These are phyloP conservation scores for Cladorrhinum sp. DNA, from an alignment of 2,329 filamentous ascomycete species.

Conservation along the genomic window DNA sequence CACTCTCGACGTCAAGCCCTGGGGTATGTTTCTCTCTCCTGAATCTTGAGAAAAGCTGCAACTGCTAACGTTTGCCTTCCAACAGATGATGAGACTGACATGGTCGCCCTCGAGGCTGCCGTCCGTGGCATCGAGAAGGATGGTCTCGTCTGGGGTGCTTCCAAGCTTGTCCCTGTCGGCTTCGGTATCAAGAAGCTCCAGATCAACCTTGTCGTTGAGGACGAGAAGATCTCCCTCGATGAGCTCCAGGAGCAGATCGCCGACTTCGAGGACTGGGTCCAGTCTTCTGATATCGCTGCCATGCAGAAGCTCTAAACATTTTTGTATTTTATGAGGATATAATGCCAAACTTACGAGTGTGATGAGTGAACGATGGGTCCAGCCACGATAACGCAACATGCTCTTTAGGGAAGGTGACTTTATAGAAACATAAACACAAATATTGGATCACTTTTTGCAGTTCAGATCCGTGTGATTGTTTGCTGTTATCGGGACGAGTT, in stretches of 20 bases:
- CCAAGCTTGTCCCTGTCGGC: slow-evolving; percentile 83
- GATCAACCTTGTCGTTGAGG: slow-evolving; percentile 96
- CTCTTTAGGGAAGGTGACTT: not conserved
- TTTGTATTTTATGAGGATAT: slow-evolving; percentile 14
- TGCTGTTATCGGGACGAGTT: no score
- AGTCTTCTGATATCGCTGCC: slow-evolving; percentile 86
- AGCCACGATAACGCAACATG: not conserved
- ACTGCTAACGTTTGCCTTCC: slow-evolving; percentile 24
- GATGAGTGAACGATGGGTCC: slow-evolving; percentile 20
- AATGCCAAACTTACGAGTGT: slow-evolving; percentile 17
- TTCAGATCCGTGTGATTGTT: not conserved
- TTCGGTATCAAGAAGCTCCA: slow-evolving; percentile 99
- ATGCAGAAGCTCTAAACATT: slow-evolving; percentile 83
- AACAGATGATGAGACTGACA: slow-evolving; percentile 87
- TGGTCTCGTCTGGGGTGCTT: slow-evolving; percentile 92
- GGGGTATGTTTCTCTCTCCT: slow-evolving; percentile 65
- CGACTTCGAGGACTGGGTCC: slow-evolving; percentile 89
- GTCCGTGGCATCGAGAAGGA: slow-evolving; percentile 86
- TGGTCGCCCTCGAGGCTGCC: slow-evolving; percentile 73
- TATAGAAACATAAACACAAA: not conserved
- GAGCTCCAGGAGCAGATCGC: slow-evolving; percentile 83
- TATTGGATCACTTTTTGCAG: not conserved
- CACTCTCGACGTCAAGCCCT: slow-evolving; percentile 95
- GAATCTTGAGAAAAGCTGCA: not conserved
- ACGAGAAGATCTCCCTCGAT: slow-evolving; percentile 86